phyloP scores from a whole-genome alignment of 1,284 basidiomycete genomes.

The Peniophora sp. region DNA sequence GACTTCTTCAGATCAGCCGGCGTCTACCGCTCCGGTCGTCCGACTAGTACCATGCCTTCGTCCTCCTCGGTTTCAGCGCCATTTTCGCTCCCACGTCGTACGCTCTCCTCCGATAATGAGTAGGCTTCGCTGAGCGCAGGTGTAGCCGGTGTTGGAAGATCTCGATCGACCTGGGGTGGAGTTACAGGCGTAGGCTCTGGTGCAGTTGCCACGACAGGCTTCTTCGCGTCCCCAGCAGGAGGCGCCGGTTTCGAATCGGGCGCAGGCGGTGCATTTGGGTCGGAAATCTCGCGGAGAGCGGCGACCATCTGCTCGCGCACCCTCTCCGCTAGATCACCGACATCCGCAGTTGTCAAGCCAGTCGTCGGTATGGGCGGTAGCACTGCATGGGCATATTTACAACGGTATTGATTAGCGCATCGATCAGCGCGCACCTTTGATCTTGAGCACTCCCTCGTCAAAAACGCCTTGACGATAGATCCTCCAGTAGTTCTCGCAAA shows the following conservation, averaged over 20 bases:
- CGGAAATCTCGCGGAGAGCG: slow-evolving; percentile 60
- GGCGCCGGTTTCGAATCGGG: slow-evolving; percentile 8
- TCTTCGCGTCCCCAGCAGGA: slow-evolving; percentile 6
- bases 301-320: slow-evolving; percentile 71
- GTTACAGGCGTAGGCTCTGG: slow-evolving; percentile 6
- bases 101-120: slow-evolving; percentile 27
- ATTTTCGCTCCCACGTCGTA: slow-evolving; percentile 41
- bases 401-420: not conserved
- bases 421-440: slow-evolving; percentile 59
- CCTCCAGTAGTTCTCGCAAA: slow-evolving; percentile 91
- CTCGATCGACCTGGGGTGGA: not conserved
- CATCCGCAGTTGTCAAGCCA: slow-evolving; percentile 61
- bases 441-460: slow-evolving; percentile 68
- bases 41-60: slow-evolving; percentile 72
- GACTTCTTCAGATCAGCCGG: no score
- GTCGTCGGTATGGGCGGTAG: slow-evolving; percentile 71
- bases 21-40: slow-evolving; percentile 33
- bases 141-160: slow-evolving; percentile 18
- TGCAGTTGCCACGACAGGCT: slow-evolving; percentile 6
- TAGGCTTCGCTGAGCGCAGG: slow-evolving; percentile 29
- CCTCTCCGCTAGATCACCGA: slow-evolving; percentile 49
- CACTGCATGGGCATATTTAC: slow-evolving; percentile 35
- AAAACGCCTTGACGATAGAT: slow-evolving; percentile 79
- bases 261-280: slow-evolving; percentile 19
- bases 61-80: slow-evolving; percentile 71